phyloP scores from a whole-genome alignment of 805 yeast species.

The Metschnikowia lunata region DNA sequence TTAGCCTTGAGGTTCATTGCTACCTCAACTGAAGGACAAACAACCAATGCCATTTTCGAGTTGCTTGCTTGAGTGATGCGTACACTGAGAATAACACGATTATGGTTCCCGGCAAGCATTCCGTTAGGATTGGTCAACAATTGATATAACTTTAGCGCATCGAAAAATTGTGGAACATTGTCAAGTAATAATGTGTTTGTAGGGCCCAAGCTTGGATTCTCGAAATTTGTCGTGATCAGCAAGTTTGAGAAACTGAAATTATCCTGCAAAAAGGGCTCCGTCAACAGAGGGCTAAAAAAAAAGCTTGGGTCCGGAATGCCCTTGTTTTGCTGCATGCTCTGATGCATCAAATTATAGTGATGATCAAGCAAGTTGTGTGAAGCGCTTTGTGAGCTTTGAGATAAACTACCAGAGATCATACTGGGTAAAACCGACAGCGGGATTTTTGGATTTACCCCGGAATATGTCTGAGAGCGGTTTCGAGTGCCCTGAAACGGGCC shows the following conservation, averaged over 20 bases:
- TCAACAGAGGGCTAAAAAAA: not conserved
- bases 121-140: slow-evolving; percentile 28
- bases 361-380: not conserved
- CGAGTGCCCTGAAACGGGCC: slow-evolving; percentile 16
- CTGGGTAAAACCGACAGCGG: slow-evolving; percentile 2
- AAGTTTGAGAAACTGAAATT: slow-evolving; percentile 56
- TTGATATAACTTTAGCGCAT: slow-evolving; percentile 37
- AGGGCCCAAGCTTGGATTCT: slow-evolving; percentile 67
- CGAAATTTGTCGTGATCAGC: slow-evolving; percentile 65
- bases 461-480: slow-evolving; percentile 39
- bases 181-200: slow-evolving; percentile 74
- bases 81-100: slow-evolving; percentile 60
- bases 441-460: slow-evolving; percentile 24
- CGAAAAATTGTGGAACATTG: slow-evolving; percentile 72
- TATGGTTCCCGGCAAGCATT: slow-evolving; percentile 49
- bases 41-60: slow-evolving; percentile 47
- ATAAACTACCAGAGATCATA: not conserved
- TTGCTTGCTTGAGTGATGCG: slow-evolving; percentile 19
- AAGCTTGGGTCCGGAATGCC: not conserved
- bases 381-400: slow-evolving; percentile 1
- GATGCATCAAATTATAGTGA: not conserved
- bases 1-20: slow-evolving; percentile 78
- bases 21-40: slow-evolving; percentile 63
- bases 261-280: slow-evolving; percentile 39
- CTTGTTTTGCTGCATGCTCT: too few relatives aligned